Percentiles rank a stretch among this genome's conserved stretches.
phyloP scores from a whole-genome alignment of 805 yeast species.

The Yamadazyma olivae region DNA sequence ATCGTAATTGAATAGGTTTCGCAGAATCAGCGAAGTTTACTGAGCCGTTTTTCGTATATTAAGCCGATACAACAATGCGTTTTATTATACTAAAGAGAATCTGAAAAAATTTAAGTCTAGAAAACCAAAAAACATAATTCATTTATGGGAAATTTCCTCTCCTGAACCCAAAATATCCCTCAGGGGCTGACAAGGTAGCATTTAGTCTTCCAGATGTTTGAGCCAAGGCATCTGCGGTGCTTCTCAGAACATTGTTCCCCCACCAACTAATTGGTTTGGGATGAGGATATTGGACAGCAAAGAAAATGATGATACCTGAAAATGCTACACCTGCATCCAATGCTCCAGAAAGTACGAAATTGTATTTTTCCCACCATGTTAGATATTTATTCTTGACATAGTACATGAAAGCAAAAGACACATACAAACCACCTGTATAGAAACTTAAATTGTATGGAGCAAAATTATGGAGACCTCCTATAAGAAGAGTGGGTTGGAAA shows the following conservation, averaged over 20 bases:
- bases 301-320: slow-evolving; percentile 27
- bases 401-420: slow-evolving; percentile 21
- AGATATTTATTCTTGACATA: slow-evolving; percentile 20
- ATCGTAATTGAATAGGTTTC: too few species aligned
- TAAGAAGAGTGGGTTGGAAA: slow-evolving; percentile 28
- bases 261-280: slow-evolving; percentile 22
- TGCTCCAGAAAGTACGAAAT: slow-evolving; percentile 25
- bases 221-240: slow-evolving; percentile 24
- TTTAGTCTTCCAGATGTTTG: slow-evolving; percentile 3
- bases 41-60: too few species aligned
- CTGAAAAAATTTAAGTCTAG: too few species aligned
- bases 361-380: slow-evolving; percentile 32
- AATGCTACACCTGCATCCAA: slow-evolving; percentile 30
- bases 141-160: slow-evolving; percentile 25
- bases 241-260: slow-evolving; percentile 23
- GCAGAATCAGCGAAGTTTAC: too few species aligned
- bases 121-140: too few species aligned
- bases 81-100: too few species aligned
- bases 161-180: slow-evolving; percentile 25
- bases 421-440: slow-evolving; percentile 22
- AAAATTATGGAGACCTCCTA: slow-evolving; percentile 24
- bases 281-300: slow-evolving; percentile 28
- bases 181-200: slow-evolving; percentile 19
- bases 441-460: slow-evolving; percentile 32
- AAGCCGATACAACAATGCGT: too few species aligned